Evolutionary conservation across 2,329 filamentous ascomycete genomes (phyloP).

Genomic region (Pseudogymnoascus sp.): DNA sequence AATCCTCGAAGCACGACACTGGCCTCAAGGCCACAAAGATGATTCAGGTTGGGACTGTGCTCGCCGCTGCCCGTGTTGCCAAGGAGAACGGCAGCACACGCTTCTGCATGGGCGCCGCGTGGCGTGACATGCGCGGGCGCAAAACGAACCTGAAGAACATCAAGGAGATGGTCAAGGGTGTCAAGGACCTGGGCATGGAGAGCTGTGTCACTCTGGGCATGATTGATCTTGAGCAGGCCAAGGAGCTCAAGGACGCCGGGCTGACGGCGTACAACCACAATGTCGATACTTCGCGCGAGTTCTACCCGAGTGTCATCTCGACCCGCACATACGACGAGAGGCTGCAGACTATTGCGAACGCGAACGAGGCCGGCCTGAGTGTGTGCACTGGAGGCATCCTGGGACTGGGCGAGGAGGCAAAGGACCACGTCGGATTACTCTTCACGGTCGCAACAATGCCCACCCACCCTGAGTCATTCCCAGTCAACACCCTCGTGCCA

Average conservation of each 20-base stretch:
- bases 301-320: slow-evolving; percentile 79
- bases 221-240: slow-evolving; percentile 75
- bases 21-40: slow-evolving; percentile 75
- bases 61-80: slow-evolving; percentile 68
- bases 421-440: slow-evolving; percentile 75
- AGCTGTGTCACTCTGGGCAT: slow-evolving; percentile 90
- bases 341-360: slow-evolving; percentile 68
- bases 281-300: slow-evolving; percentile 81
- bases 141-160: slow-evolving; percentile 79
- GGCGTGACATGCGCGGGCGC: slow-evolving; percentile 87
- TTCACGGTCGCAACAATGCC: slow-evolving; percentile 77
- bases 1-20: slow-evolving; percentile 71
- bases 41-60: slow-evolving; percentile 70
- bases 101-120: slow-evolving; percentile 93
- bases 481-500: slow-evolving; percentile 82
- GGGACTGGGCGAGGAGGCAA: slow-evolving; percentile 69
- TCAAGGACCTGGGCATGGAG: slow-evolving; percentile 78
- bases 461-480: slow-evolving; percentile 80
- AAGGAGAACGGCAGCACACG: slow-evolving; percentile 79
- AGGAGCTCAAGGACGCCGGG: slow-evolving; percentile 73
- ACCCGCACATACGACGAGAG: slow-evolving; percentile 84
- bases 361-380: slow-evolving; percentile 78
- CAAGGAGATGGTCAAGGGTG: slow-evolving; percentile 76
- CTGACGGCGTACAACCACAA: slow-evolving; percentile 94
- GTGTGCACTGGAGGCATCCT: slow-evolving; percentile 88